Conservation (phyloP, 805 yeast genomes). For the Wickerhamomyces chambardii region DNA sequence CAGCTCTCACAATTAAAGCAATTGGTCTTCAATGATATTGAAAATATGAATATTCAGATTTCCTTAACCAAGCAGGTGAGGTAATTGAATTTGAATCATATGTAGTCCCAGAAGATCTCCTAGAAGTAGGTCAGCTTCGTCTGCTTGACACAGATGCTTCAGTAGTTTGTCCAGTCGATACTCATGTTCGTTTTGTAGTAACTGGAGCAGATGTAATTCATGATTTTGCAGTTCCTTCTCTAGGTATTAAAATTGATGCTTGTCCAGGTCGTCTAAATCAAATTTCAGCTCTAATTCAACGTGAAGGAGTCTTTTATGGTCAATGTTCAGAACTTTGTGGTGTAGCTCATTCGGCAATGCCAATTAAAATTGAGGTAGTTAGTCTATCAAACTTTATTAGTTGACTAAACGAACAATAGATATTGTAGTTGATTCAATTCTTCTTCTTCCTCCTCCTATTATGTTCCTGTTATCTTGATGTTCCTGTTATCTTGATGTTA, state of each 20-base stretch:
- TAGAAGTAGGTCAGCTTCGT: conserved; percentile 15
- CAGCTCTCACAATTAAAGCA: conserved; percentile 12
- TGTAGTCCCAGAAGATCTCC: conserved; percentile 14
- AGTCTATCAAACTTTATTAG: too few species aligned
- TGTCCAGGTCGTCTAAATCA: conserved; percentile 18
- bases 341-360: conserved; percentile 16
- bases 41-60: conserved; percentile 11
- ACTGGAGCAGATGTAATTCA: conserved; percentile 16
- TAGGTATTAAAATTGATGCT: conserved; percentile 17
- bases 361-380: conserved; percentile 17
- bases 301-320: conserved; percentile 16
- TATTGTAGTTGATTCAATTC: too few species aligned
- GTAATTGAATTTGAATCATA: conserved; percentile 13
- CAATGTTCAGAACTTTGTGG: conserved; percentile 20
- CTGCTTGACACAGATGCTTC: conserved; percentile 15
- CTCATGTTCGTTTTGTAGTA: conserved; percentile 15
- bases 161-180: conserved; percentile 13
- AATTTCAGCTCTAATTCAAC: conserved; percentile 14
- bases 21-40: conserved; percentile 13
- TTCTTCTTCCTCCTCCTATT: too few species aligned
- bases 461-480: too few species aligned
- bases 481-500: too few species aligned
- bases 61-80: conserved; percentile 10
- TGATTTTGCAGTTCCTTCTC: conserved; percentile 15
- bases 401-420: too few species aligned